Evolutionary conservation across 2,329 filamentous ascomycete genomes (phyloP).

Genomic region (Blastomyces parvus): DNA sequence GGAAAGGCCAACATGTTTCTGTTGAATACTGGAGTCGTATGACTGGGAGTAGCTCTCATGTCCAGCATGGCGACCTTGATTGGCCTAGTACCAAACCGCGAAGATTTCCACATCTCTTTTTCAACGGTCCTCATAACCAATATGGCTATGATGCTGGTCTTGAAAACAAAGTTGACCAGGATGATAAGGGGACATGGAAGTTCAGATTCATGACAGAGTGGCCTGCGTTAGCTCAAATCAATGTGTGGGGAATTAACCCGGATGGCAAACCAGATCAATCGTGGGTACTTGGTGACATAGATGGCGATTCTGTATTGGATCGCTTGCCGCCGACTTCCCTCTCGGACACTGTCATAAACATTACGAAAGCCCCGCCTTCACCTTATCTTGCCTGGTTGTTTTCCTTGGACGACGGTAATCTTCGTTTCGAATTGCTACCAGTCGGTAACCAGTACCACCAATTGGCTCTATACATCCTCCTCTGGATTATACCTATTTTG

Average conservation of each 20-base stretch:
- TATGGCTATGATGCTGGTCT: slow-evolving; percentile 56
- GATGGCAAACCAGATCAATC: slow-evolving; percentile 53
- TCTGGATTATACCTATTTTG: slow-evolving; percentile 45
- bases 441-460: slow-evolving; percentile 47
- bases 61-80: slow-evolving; percentile 50
- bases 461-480: slow-evolving; percentile 45
- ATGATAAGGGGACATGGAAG: slow-evolving; percentile 43
- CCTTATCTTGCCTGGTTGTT: slow-evolving; percentile 50
- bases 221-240: slow-evolving; percentile 53
- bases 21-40: slow-evolving; percentile 55
- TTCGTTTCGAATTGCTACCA: slow-evolving; percentile 45
- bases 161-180: slow-evolving; percentile 43
- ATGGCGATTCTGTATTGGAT: slow-evolving; percentile 52
- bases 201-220: slow-evolving; percentile 55
- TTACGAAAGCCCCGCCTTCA: slow-evolving; percentile 46
- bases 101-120: slow-evolving; percentile 53
- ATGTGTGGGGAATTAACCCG: slow-evolving; percentile 58
- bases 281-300: slow-evolving; percentile 52
- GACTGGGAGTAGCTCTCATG: slow-evolving; percentile 50
- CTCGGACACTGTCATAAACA: slow-evolving; percentile 48
- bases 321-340: slow-evolving; percentile 52
- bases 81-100: slow-evolving; percentile 34
- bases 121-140: slow-evolving; percentile 54
- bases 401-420: slow-evolving; percentile 45
- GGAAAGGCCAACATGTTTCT: slow-evolving; percentile 53